Evolutionary conservation across 192 early-diverging fungal genomes (phyloP), one percentile per base, ranked within the genome.

Genomic region (Coemansia sp.): DNA sequence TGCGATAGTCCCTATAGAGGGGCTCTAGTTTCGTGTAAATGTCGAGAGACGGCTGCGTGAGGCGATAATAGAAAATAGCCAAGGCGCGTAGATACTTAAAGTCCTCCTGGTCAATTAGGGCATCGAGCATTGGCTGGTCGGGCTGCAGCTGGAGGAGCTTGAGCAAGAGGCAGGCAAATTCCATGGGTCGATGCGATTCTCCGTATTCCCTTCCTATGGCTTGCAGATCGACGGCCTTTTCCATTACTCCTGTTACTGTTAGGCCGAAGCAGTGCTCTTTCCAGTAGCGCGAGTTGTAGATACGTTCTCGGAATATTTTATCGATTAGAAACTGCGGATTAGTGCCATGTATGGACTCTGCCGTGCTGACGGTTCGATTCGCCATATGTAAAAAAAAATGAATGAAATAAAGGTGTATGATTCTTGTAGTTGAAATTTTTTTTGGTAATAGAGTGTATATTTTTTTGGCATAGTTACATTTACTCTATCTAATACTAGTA

Each of bases 221-320:
- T 0, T 66, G 80, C 1, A 98, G 78, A 9, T 82, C 86, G 14
- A 90, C 89, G 17, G 94, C 97, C 68, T 93, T 93, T 69, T 95
- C 95, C 72, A 98, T 88, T 36, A 98, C 84, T 21, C 93, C 89
- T 35, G 92, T 94, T 39, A 93, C 93, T 50, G 93, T 95, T 19
- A 98, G 85, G 0, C 90, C 95, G 85, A 98, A 99, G 81, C 95
- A 96, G 29, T 92, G 87, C 63, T 98, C 94, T 69, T 99, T 99
- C 96, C 95, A 99, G 81, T 96, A 99, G 3, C 92, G 77, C 37
- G 89, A 93, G 64, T 97, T 94, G 74, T 93, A 93, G 57, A 97
- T 97, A 37, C 95, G 88, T 44, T 89, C 83, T 37, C 95, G 87
- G 53, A 94, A 89, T 71, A 96, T 96, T 69, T 96, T 97, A 82